Conservation (phyloP, 1,284 basidiomycete species). For the Marasmius tenuissimus region DNA sequence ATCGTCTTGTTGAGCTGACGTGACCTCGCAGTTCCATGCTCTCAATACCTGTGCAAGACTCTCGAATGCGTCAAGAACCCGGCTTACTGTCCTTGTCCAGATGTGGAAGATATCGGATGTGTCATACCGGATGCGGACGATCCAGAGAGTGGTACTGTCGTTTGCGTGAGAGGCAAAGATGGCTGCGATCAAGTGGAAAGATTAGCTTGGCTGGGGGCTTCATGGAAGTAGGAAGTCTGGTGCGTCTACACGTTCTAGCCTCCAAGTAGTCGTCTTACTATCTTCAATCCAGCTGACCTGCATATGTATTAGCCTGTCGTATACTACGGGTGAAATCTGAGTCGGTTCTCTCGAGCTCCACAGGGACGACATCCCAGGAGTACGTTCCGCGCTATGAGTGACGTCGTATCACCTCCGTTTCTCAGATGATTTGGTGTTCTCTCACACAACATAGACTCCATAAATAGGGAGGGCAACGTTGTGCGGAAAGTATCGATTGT, state of each 20-base stretch:
- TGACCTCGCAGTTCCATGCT: conserved; percentile 46
- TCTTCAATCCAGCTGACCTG: too few species aligned
- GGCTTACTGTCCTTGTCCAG: conserved; percentile 59
- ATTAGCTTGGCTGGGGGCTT: conserved; percentile 31
- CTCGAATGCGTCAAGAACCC: conserved; percentile 56
- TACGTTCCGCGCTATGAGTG: too few species aligned
- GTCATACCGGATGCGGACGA: conserved; percentile 50
- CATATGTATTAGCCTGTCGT: too few species aligned
- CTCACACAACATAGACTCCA: too few species aligned
- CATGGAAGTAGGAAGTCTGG: conserved; percentile 29
- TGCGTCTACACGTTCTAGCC: not conserved
- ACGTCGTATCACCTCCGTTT: too few species aligned
- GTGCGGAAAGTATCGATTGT: too few species aligned
- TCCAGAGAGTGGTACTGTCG: conserved; percentile 45
- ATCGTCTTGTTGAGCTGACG: not conserved
- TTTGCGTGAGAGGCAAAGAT: conserved; percentile 56
- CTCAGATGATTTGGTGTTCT: too few species aligned
- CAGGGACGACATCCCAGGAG: too few species aligned
- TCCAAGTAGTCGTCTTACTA: not conserved
- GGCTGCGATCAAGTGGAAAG: conserved; percentile 52
- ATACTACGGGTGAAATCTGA: too few species aligned
- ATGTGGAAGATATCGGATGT: conserved; percentile 60
- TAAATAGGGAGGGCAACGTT: too few species aligned
- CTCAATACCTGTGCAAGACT: conserved; percentile 59
- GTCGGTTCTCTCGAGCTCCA: not conserved